Conservation (phyloP, 768 basidiomycete species). For the Megacollybia marginata region DNA sequence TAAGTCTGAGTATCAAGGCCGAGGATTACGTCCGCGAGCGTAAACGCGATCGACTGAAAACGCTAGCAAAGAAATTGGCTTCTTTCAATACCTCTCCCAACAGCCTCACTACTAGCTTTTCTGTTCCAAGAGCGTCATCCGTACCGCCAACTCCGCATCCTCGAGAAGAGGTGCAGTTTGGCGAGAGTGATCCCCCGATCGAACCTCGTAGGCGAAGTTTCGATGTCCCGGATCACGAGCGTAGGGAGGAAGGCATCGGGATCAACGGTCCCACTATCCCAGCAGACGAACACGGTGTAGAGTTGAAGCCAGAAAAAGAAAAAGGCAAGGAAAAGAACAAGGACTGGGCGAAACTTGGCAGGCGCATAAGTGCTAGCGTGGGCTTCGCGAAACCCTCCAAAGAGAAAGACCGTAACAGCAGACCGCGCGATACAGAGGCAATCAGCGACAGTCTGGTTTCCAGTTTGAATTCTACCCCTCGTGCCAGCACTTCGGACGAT, state of each 20-base stretch:
- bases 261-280: constrained; percentile 14
- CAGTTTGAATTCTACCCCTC: not conserved
- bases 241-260: constrained; percentile 12
- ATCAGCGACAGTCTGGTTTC: not conserved
- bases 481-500: not conserved
- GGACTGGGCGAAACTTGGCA: constrained; percentile 59
- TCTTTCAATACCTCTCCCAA: constrained; percentile 22
- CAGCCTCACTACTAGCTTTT: not conserved
- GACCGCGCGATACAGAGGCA: constrained; percentile 15
- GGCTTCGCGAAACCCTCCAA: constrained; percentile 29
- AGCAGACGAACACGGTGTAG: constrained; percentile 30
- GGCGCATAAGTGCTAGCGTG: constrained; percentile 56
- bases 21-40: constrained; percentile 69
- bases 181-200: constrained; percentile 28
- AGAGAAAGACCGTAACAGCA: constrained; percentile 27
- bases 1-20: constrained; percentile 81
- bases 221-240: constrained; percentile 19
- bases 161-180: constrained; percentile 1
- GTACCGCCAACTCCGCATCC: constrained; percentile 5
- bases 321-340: constrained; percentile 25
- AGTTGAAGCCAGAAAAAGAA: constrained; percentile 20
- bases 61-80: constrained; percentile 58
- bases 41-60: constrained; percentile 73
- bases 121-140: constrained; percentile 8
- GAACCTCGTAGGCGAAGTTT: constrained; percentile 38